Conservation (phyloP, 768 basidiomycete species). For the Macrolepiota albuminosa region DNA sequence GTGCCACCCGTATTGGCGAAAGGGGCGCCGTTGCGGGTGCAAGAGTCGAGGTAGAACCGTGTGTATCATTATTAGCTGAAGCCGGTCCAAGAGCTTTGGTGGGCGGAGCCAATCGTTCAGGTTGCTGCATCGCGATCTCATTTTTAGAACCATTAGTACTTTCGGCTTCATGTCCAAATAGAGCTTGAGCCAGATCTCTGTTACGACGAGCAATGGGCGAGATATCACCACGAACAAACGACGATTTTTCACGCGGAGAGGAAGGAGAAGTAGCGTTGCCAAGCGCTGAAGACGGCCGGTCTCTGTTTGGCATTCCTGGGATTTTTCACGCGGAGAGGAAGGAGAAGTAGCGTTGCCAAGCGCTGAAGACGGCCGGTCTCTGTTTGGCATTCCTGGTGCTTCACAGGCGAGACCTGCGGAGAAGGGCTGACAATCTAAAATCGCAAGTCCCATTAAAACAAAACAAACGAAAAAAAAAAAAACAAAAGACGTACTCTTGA, state of each 20-base stretch:
- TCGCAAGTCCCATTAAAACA: constrained; percentile 10
- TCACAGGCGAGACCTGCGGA: constrained; percentile 38
- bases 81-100: constrained; percentile 2
- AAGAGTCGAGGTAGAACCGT: constrained; percentile 20
- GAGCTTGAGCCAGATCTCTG: constrained; percentile 69
- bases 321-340: constrained; percentile 4
- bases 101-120: not conserved
- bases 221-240: constrained; percentile 25
- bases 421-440: constrained; percentile 57
- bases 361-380: constrained; percentile 19
- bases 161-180: constrained; percentile 52
- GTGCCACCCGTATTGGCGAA: constrained; percentile 24
- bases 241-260: constrained; percentile 7
- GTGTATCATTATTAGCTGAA: constrained; percentile 14
- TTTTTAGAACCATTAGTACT: constrained; percentile 4
- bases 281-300: constrained; percentile 20
- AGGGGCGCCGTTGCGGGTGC: not conserved
- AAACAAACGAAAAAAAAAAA: constrained; percentile 5
- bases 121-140: not conserved
- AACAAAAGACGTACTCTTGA: constrained; percentile 20
- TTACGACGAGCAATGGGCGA: constrained; percentile 59
- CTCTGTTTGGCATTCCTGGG: constrained; percentile 24
- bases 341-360: constrained; percentile 17
- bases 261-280: constrained; percentile 14
- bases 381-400: constrained; percentile 25